Conservation (phyloP, 2,329 filamentous ascomycete genomes). For the Diaporthe sp. region DNA sequence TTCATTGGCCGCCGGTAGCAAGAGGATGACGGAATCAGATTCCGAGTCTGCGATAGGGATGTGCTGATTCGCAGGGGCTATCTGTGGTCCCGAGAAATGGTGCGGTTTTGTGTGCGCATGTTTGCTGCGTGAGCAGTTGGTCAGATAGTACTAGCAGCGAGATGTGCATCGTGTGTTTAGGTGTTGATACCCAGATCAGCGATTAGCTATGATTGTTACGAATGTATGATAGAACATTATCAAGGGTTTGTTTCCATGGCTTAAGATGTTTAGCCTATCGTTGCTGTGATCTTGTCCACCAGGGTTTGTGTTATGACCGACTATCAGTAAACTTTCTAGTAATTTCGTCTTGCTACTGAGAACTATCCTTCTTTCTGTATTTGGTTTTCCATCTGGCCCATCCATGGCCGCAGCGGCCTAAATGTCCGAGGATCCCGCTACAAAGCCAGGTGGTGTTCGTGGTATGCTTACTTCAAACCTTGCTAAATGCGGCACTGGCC, state of each 20-base stretch:
- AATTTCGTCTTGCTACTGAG: no score
- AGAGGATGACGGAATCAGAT: no score
- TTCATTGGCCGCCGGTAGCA: neutral
- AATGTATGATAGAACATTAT: neutral
- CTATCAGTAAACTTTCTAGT: no score
- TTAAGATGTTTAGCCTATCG: neutral
- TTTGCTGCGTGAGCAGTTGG: neutral
- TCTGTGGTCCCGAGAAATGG: no score
- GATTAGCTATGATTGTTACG: neutral
- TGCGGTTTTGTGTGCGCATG: neutral
- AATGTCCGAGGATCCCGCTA: neutral
- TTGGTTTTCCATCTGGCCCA: neutral
- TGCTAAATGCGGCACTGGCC: neutral
- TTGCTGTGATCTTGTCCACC: neutral
- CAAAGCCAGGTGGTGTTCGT: no score
- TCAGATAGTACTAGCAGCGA: neutral
- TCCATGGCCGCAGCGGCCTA: no score
- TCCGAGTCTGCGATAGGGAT: neutral
- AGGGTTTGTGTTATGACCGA: neutral
- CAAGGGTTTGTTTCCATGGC: no score
- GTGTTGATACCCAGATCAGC: neutral
- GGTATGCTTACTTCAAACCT: neutral
- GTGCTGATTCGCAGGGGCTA: neutral
- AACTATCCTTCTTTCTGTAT: neutral
- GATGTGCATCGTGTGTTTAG: neutral